phyloP scores from a whole-genome alignment of 75 land plant species.

The Ceratopteris richardii region DNA sequence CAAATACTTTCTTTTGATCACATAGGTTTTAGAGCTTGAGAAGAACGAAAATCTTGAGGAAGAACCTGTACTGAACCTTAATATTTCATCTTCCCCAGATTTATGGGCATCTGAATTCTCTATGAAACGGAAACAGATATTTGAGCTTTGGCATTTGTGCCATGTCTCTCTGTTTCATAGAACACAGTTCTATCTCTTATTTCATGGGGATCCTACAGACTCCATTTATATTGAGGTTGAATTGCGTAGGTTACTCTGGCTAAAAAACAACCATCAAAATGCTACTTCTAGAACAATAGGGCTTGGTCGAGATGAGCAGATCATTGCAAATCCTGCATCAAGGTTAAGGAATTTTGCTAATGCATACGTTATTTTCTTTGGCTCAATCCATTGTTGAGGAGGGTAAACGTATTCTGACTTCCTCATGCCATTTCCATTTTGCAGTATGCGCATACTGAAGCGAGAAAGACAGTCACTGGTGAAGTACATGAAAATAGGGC shows the following conservation, averaged over 20 bases:
- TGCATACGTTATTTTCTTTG: too few relatives aligned
- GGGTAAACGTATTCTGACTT: not conserved
- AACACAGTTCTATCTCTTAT: conserved; percentile 64
- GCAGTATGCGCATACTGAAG: conserved; percentile 43
- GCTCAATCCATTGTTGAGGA: not conserved
- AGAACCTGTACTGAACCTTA: conserved; percentile 21
- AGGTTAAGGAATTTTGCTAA: conserved; percentile 24
- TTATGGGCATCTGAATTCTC: conserved; percentile 47
- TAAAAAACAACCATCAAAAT: conserved; percentile 21
- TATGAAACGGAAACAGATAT: conserved; percentile 11
- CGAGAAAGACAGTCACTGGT: conserved; percentile 59
- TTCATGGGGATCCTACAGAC: conserved; percentile 71
- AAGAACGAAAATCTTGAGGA: conserved; percentile 43
- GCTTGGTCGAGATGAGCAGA: conserved; percentile 16
- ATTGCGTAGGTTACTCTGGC: conserved; percentile 48
- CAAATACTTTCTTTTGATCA: not conserved
- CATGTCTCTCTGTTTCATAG: conserved; percentile 57
- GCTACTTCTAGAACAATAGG: conserved; percentile 1
- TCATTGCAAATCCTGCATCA: conserved; percentile 18
- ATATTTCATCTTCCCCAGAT: conserved; percentile 32
- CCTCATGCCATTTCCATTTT: too few relatives aligned
- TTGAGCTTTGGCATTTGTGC: conserved; percentile 78
- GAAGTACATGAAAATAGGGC: conserved; percentile 40
- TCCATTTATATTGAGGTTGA: conserved; percentile 78
- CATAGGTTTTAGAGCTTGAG: conserved; percentile 87